Evolutionary conservation across 805 yeast species (phyloP).

Genomic region (Lachancea cidri): DNA sequence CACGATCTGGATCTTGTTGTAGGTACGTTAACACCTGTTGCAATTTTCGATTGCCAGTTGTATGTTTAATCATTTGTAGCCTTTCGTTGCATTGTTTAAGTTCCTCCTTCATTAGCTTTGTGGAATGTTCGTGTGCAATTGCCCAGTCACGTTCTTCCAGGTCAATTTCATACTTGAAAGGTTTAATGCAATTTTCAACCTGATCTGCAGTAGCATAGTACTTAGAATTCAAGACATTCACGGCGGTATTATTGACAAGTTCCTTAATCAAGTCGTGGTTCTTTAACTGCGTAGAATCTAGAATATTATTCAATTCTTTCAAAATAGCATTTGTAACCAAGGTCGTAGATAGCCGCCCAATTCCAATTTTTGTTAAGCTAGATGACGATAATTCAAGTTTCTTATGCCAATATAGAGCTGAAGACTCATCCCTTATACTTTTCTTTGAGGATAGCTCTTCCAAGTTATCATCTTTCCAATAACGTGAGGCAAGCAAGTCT

Average conservation of each 20-base stretch:
- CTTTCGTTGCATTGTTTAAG: conserved; percentile 71
- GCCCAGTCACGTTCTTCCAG: conserved; percentile 95
- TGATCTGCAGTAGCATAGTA: conserved; percentile 94
- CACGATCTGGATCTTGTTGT: conserved; percentile 36
- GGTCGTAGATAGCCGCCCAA: conserved; percentile 84
- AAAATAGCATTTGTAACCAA: conserved; percentile 75
- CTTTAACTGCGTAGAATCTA: conserved; percentile 67
- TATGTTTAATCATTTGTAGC: conserved; percentile 51
- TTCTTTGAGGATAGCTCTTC: conserved; percentile 48
- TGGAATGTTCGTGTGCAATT: conserved; percentile 72
- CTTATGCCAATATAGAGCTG: conserved; percentile 77
- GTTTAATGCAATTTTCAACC: conserved; percentile 96
- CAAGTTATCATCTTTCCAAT: conserved; percentile 70
- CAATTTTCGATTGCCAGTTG: conserved; percentile 80
- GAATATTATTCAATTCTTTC: conserved; percentile 69
- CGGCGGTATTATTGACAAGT: conserved; percentile 81
- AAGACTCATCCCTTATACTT: conserved; percentile 38
- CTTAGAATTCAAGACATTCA: conserved; percentile 67
- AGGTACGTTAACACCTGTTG: conserved; percentile 76
- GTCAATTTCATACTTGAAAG: conserved; percentile 95
- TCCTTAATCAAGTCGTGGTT: conserved; percentile 83
- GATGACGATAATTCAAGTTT: conserved; percentile 82
- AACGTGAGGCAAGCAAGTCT: conserved; percentile 80
- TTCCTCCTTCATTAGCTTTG: conserved; percentile 73
- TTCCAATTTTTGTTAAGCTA: conserved; percentile 83